Evolutionary conservation across 768 basidiomycete species (phyloP), one percentile per base, ranked within the genome.

Genomic region (Butyriboletus loyo): DNA sequence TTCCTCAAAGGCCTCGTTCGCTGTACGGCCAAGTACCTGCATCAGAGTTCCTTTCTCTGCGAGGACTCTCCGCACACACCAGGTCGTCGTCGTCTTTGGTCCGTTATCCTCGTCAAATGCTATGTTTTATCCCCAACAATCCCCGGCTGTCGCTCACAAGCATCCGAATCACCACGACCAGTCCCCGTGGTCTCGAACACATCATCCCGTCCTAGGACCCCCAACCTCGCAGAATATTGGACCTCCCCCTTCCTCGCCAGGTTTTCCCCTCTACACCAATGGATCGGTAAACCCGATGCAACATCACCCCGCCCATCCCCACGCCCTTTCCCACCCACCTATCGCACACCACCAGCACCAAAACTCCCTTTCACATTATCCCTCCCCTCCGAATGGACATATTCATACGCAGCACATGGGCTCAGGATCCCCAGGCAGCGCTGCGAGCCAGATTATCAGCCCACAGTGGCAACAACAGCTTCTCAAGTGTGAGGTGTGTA

Each of bases 381-480:
- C 87, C 17, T 87, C 88, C 24, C 89, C 89, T n/a, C 86, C 88
- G 31, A 85, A 83, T 56, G 81, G 81, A 5, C 83, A 83, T 52
- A 74, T 79, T 7, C 80, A 83, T 52, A 75, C 77, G 53, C 81
- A 80, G 60, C 86, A 81, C 36, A 65, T 87, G 24, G 75, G 76
- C 4, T 78, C 81, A 55, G 81, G 76, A 10, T 86, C 85, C 0
- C 85, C 85, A 25, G 81, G 77, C 9, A 76, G 75, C 36, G 70
- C 72, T 28, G 67, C 69, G 13, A 77, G 80, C 47, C 85, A 85
- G 71, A 79, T 86, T 59, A 83, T 92, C 62, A 84, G 83, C 19
- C 82, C 84, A 11, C 90, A 92, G 56, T 97, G 94, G 94, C 92
- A 95, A 66, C 86, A 94, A 65, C 94, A 97, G 75, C 73, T 97